Conservation (phyloP, 352 stramenopile species). For the Phytophthora foliorum region DNA sequence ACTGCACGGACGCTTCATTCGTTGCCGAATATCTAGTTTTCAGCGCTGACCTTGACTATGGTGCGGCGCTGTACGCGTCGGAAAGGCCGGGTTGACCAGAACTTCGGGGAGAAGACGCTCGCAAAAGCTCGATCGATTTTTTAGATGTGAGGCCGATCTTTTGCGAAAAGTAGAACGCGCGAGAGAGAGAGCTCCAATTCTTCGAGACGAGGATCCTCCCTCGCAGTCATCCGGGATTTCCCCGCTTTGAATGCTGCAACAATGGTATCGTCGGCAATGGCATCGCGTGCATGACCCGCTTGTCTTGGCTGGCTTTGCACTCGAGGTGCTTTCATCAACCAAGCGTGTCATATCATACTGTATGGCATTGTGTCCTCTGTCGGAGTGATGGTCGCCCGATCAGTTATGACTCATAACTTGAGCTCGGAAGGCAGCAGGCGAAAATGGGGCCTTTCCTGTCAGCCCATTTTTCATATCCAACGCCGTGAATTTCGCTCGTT, state of each 20-base stretch:
- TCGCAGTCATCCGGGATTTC: neutral
- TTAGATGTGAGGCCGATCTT: constrained; percentile 16
- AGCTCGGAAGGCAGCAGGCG: too few species aligned
- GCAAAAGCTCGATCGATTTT: constrained; percentile 5
- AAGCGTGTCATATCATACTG: too few species aligned
- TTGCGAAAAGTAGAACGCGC: constrained; percentile 40
- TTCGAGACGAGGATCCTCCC: constrained; percentile 16
- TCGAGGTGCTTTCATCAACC: too few species aligned
- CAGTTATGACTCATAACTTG: neutral
- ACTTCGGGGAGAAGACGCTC: constrained; percentile 1
- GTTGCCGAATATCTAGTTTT: neutral
- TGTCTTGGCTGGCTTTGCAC: too few species aligned
- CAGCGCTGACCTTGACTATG: neutral
- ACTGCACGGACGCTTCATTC: neutral
- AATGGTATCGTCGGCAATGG: neutral
- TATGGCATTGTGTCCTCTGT: constrained; percentile 28
- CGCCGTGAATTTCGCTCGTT: neutral
- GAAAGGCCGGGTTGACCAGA: neutral
- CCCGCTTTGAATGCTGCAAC: neutral
- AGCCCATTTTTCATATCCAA: neutral
- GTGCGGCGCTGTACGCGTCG: neutral
- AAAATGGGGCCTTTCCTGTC: neutral
- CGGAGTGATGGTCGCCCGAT: constrained; percentile 26
- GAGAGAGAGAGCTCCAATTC: constrained; percentile 31
- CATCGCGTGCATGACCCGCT: neutral